Evolutionary conservation across 2,329 filamentous ascomycete species (phyloP).

Genomic region (Purpureocillium lavendulum): DNA sequence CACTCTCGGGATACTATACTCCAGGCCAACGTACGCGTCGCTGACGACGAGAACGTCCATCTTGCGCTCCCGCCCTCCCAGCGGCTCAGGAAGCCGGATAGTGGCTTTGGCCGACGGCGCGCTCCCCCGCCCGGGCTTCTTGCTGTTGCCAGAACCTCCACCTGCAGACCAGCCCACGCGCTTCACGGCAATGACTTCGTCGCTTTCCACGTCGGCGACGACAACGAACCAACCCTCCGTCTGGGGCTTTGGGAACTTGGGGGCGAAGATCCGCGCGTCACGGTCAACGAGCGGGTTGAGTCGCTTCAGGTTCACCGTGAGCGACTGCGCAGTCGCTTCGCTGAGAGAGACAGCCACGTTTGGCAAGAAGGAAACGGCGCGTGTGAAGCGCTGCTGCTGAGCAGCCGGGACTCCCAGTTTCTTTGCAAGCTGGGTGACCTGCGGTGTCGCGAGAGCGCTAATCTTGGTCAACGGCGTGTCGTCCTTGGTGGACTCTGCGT

Average conservation of each 20-base stretch:
- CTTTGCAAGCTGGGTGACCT: constrained; percentile 35
- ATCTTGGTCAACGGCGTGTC: constrained; percentile 34
- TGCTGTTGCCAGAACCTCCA: constrained; percentile 6
- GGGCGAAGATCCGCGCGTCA: constrained; percentile 74
- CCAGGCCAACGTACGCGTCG: constrained; percentile 78
- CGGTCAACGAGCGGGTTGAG: constrained; percentile 56
- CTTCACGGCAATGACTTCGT: constrained; percentile 82
- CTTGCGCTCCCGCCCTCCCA: constrained; percentile 42
- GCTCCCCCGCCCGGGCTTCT: constrained; percentile 28
- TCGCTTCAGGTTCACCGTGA: constrained; percentile 58
- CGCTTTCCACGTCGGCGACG: constrained; percentile 55
- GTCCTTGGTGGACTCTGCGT: constrained; percentile 32
- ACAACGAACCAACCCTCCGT: constrained; percentile 90
- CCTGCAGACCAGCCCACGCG: constrained; percentile 61
- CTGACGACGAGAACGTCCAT: constrained; percentile 73
- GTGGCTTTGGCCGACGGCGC: constrained; percentile 45
- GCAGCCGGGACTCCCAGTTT: constrained; percentile 40
- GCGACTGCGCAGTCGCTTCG: constrained; percentile 50
- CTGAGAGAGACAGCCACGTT: constrained; percentile 55
- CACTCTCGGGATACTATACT: constrained; percentile 38
- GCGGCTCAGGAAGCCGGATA: constrained; percentile 50
- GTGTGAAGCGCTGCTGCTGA: constrained; percentile 40
- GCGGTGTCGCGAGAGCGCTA: constrained; percentile 23
- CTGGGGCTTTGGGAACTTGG: constrained; percentile 87
- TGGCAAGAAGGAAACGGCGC: constrained; percentile 60